Evolutionary conservation across 2,329 filamentous ascomycete genomes (phyloP).

Genomic region (Arachnomyces sp.): DNA sequence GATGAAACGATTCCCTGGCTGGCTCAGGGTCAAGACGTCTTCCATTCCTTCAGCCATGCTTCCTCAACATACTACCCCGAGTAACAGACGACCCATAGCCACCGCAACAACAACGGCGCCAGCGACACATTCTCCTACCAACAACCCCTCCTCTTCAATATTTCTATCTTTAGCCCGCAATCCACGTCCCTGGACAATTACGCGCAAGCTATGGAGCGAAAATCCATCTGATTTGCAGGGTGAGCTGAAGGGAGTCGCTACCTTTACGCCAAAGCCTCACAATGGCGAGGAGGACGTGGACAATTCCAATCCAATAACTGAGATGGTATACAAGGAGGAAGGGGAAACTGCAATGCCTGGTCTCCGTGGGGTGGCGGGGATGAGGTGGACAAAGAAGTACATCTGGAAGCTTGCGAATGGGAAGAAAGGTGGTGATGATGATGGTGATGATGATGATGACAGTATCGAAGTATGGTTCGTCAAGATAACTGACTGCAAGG

Average conservation of each 20-base stretch:
- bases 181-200: conserved; percentile 27
- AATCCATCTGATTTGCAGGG: conserved; percentile 36
- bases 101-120: no score
- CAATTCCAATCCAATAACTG: conserved; percentile 7
- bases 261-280: conserved; percentile 24
- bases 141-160: conserved; percentile 16
- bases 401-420: conserved; percentile 31
- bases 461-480: conserved; percentile 40
- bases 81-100: no score
- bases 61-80: no score
- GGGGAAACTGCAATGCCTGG: conserved; percentile 30
- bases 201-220: conserved; percentile 33
- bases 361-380: conserved; percentile 17
- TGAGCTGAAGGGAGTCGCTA: conserved; percentile 32
- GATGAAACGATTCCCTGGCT: no score
- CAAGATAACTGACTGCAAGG: conserved; percentile 20
- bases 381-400: conserved; percentile 36
- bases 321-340: conserved; percentile 37
- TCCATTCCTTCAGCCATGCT: no score
- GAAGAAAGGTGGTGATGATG: conserved; percentile 6
- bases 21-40: no score
- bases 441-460: conserved; percentile 1
- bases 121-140: conserved; percentile 10
- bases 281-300: conserved; percentile 19
- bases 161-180: conserved; percentile 23